Conservation (phyloP, 75 land plant genomes). For the Pseudotsuga menziesii region DNA sequence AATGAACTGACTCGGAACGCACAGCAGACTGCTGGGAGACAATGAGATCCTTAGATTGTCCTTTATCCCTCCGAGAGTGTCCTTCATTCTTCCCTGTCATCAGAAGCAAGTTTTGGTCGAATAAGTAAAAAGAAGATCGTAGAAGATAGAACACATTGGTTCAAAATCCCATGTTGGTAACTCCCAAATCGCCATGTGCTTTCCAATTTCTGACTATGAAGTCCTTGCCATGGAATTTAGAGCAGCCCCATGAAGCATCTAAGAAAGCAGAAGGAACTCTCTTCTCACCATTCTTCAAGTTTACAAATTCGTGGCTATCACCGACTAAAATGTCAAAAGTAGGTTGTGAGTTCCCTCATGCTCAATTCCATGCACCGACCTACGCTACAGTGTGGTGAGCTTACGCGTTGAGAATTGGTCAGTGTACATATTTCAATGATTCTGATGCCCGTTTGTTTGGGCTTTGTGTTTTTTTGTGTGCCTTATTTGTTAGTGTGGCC, state of each 20-base stretch:
- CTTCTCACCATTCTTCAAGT: too few species aligned
- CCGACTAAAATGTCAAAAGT: too few species aligned
- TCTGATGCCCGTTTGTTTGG: too few species aligned
- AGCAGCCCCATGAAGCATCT: constrained; percentile 3
- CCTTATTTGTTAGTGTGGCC: too few species aligned
- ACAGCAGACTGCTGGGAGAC: neutral
- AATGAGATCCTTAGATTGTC: constrained; percentile 3
- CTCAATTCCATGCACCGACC: too few species aligned
- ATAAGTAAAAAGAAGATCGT: neutral
- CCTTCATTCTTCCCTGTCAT: constrained; percentile 8
- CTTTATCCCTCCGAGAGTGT: neutral
- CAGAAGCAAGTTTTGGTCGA: neutral
- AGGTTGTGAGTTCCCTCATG: too few species aligned
- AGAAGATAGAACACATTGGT: neutral
- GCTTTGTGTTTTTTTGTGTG: too few species aligned
- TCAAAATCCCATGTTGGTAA: neutral
- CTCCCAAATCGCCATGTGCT: constrained; percentile 8
- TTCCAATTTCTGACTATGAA: neutral
- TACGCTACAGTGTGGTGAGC: too few species aligned
- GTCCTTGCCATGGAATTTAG: constrained; percentile 3
- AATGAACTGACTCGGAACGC: neutral
- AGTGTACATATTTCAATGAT: too few species aligned
- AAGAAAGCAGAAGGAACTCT: neutral
- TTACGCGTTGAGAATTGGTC: too few species aligned
- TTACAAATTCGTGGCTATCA: too few species aligned